Evolutionary conservation across 169 alveolate species (phyloP).

Genomic region (Amoebophrya sp.): DNA sequence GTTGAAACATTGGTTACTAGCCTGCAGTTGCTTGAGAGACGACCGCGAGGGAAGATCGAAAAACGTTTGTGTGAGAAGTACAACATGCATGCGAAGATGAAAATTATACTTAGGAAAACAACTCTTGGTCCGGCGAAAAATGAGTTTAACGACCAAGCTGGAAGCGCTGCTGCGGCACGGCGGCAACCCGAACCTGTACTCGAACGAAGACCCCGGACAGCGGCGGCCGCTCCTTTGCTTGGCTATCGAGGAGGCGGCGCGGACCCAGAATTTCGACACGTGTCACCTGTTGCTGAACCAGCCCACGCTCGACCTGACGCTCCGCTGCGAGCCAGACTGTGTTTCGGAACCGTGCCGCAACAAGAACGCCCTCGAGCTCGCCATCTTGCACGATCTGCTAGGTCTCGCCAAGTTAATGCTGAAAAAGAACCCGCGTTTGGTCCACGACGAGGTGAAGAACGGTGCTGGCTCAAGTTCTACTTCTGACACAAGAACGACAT

Average conservation of each 20-base stretch:
- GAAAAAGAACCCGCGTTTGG: not conserved
- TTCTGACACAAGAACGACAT: no score
- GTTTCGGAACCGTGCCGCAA: no score
- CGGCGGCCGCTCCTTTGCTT: not conserved
- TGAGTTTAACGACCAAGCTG: not conserved
- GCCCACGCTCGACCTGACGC: not conserved
- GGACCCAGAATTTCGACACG: not conserved
- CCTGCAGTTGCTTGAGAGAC: no score
- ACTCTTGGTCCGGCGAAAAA: no score
- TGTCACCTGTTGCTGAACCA: not conserved
- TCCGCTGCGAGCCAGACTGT: not conserved
- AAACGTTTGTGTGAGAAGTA: no score
- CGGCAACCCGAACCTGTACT: not conserved
- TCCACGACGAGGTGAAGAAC: not conserved
- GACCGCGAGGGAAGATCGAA: no score
- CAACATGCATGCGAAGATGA: no score
- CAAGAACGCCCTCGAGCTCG: no score
- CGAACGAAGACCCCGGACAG: not conserved
- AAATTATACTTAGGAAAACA: no score
- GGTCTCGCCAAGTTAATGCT: not conserved
- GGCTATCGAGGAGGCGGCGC: not conserved
- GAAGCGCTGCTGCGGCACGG: not conserved
- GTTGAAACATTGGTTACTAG: no score
- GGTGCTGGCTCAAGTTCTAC: no score
- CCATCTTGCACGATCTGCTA: no score